phyloP scores from a whole-genome alignment of 805 yeast genomes.

The Saccharomycopsis capsularis region DNA sequence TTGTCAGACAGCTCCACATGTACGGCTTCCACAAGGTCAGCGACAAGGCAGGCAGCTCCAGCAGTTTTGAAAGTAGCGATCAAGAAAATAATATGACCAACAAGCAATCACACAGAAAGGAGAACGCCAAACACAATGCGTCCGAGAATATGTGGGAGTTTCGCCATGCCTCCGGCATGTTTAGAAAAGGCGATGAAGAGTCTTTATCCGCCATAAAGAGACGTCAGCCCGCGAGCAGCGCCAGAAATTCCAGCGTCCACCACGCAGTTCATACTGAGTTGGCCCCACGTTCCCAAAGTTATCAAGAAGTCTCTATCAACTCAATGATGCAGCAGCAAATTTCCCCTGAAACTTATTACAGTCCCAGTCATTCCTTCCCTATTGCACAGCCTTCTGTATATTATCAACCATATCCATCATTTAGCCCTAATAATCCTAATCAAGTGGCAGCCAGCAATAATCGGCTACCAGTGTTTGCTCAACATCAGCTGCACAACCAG shows the following conservation, averaged over 20 bases:
- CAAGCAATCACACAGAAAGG: neutral
- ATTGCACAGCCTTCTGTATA: neutral
- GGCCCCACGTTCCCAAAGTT: neutral
- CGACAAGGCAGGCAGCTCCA: constrained; percentile 26
- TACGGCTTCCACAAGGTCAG: constrained; percentile 87
- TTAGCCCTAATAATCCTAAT: constrained; percentile 1
- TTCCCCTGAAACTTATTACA: neutral
- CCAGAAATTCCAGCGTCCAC: constrained; percentile 4
- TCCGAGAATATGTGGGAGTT: constrained; percentile 64
- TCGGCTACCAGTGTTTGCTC: too few relatives aligned
- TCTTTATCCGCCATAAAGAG: constrained; percentile 71
- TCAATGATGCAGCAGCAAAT: neutral
- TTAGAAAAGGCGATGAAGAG: constrained; percentile 75
- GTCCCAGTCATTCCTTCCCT: neutral
- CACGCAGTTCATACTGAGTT: constrained; percentile 3
- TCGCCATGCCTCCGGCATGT: constrained; percentile 71
- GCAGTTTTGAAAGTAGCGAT: constrained; percentile 22
- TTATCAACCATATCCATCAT: neutral
- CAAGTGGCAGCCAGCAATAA: too few relatives aligned
- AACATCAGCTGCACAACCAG: constrained; percentile 19
- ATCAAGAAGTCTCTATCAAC: constrained; percentile 4
- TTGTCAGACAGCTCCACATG: constrained; percentile 93
- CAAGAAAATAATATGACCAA: constrained; percentile 8
- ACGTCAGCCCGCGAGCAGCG: constrained; percentile 39
- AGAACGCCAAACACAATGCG: neutral